Base-by-base conservation (phyloP, 2,329 filamentous ascomycete species). In the Lojkania enalia region DNA sequence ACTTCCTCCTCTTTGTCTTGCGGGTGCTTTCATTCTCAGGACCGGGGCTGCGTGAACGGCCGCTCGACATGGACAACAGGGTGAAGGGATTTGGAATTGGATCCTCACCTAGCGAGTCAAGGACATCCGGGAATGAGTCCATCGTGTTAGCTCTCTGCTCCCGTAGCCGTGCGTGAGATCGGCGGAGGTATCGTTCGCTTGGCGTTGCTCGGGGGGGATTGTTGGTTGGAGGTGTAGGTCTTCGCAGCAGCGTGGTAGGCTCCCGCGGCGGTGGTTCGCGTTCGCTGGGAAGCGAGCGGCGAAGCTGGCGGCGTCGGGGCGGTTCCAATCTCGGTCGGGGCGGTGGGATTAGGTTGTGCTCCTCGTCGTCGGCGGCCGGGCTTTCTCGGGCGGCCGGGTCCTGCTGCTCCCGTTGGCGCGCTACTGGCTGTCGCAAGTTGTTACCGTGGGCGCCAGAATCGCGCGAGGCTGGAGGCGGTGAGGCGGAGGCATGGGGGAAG, bases 401-500 rank as follows among this genome's bases (percentile, higher is more conserved):
- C n/a, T n/a, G 48, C 27, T 35, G 43, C 20, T 52, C 52, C 21
- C 30, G 41, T 9, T 44, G 14, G 21, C 42, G 46, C 3, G 25
- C 25, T 7, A n/a, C 25, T 31, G 38, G 16, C 11, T n/a, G 19
- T 41, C n/a, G 27, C 27, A 41, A 2, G 18, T 21, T 23, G 48
- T 25, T 7, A 44, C 38, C 25, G 20, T 39, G 35, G 14, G 42
- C 44, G 29, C 14, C 15, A n/a, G 30, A 32, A 16, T 14, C 12
- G 11, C 16, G 48, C 16, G 47, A 20, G n/a, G 48, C 18, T 11
- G 39, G 41, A 6, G 44, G 55, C 35, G 57, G 23, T 6, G 57
- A 63, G 5, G 60, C 46, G n/a, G 63, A 66, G 31, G 9, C 73
- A 33, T 72, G 71, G 16, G 75, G 74, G 41, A 70, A 69, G 59